Conservation (phyloP, 164 flowering plant genomes). For the Malania oleifera region DNA sequence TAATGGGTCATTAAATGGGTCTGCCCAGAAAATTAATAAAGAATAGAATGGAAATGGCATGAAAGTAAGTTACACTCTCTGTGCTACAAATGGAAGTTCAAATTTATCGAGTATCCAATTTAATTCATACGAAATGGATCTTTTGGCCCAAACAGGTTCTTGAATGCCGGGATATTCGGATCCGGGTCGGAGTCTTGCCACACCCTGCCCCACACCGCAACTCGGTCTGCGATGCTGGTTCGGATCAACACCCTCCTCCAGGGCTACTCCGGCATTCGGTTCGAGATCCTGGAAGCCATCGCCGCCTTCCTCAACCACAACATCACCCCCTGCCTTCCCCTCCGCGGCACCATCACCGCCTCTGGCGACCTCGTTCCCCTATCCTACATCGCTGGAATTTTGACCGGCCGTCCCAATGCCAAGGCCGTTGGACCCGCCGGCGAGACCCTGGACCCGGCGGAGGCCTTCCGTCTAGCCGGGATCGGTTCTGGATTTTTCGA, state of each 20-base stretch:
- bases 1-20: too few species aligned
- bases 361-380: constrained; percentile 44
- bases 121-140: background rate
- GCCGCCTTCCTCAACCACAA: constrained; percentile 32
- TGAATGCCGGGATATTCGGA: constrained; percentile 45
- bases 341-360: constrained; percentile 42
- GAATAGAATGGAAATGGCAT: too few species aligned
- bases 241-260: constrained; percentile 44
- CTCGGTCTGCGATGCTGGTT: constrained; percentile 43
- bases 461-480: constrained; percentile 32
- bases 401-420: constrained; percentile 35
- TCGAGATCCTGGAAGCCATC: constrained; percentile 39
- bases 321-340: constrained; percentile 42
- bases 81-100: background rate
- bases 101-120: background rate
- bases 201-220: constrained; percentile 30
- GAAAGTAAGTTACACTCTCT: too few species aligned
- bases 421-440: constrained; percentile 33
- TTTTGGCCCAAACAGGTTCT: constrained; percentile 20
- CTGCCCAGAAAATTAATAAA: too few species aligned
- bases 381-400: constrained; percentile 40
- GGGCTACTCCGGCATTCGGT: constrained; percentile 45
- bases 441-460: constrained; percentile 17
- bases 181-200: constrained; percentile 29
- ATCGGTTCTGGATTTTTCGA: constrained; percentile 29